phyloP scores from a whole-genome alignment of 2,329 filamentous ascomycete species.

The Colletotrichum limetticola region DNA sequence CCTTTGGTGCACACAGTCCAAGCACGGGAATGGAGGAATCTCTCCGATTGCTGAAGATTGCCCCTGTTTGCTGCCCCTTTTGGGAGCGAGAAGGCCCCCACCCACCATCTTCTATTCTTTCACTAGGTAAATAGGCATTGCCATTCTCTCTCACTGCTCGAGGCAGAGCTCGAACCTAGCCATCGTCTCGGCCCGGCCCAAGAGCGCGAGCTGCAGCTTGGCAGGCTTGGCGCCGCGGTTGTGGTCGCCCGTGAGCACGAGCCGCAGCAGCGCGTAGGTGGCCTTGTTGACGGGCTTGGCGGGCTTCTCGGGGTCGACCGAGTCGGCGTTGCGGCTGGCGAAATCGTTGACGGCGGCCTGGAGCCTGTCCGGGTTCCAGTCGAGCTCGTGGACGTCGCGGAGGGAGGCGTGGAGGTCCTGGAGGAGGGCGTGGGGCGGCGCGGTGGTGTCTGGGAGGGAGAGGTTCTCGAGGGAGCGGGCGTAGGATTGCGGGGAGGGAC shows the following conservation, averaged over 20 bases:
- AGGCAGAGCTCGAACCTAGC: constrained; percentile 28
- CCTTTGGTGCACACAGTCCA: neutral
- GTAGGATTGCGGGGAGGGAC: constrained; percentile 20
- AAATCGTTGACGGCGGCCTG: constrained; percentile 27
- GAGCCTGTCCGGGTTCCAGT: constrained; percentile 27
- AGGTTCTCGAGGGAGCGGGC: constrained; percentile 13
- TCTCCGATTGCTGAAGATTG: neutral
- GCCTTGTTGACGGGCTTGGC: constrained; percentile 5
- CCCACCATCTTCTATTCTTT: neutral
- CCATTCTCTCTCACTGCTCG: neutral
- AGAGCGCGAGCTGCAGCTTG: constrained; percentile 35
- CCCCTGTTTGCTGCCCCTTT: neutral
- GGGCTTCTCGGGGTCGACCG: constrained; percentile 1
- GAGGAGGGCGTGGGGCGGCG: constrained; percentile 1
- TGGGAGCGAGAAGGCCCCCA: too few species aligned
- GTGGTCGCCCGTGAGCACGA: constrained; percentile 31
- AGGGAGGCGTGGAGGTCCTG: constrained; percentile 16
- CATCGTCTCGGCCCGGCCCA: constrained; percentile 33
- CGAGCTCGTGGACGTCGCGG: constrained; percentile 16
- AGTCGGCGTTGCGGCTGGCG: neutral
- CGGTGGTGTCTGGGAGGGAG: neutral
- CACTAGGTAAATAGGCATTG: neutral
- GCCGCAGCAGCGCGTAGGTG: constrained; percentile 26
- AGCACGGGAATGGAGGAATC: neutral
- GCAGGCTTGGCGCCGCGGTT: constrained; percentile 33